Evolutionary conservation across 2,329 filamentous ascomycete genomes (phyloP).

Genomic region (Nemania sp.): DNA sequence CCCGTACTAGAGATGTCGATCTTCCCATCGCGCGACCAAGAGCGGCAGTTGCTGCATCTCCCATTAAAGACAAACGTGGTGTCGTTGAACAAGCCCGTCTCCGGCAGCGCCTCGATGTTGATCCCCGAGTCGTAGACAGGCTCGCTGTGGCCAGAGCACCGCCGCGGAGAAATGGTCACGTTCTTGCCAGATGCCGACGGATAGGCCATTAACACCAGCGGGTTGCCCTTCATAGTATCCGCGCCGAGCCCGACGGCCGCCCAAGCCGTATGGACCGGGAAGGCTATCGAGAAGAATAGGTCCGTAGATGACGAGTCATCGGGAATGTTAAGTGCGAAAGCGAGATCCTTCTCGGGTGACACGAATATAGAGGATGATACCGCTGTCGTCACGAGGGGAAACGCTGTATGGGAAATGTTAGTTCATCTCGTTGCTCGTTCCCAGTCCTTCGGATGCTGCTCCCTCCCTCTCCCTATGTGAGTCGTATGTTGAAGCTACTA

Average conservation of each 20-base stretch:
- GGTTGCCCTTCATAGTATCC: constrained; percentile 52
- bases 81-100: constrained; percentile 53
- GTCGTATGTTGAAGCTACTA: not conserved
- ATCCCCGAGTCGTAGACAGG: constrained; percentile 53
- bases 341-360: constrained; percentile 45
- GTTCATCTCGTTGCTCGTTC: constrained; percentile 1
- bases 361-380: constrained; percentile 37
- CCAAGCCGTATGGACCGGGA: constrained; percentile 53
- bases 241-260: constrained; percentile 60
- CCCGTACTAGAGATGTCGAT: constrained; percentile 55
- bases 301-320: constrained; percentile 58
- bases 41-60: constrained; percentile 57
- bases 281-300: constrained; percentile 59
- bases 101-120: constrained; percentile 49
- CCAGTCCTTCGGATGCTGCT: not conserved
- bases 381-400: constrained; percentile 21
- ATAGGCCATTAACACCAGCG: constrained; percentile 62
- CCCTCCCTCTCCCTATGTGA: no score
- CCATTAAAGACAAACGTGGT: constrained; percentile 54
- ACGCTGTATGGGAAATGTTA: constrained; percentile 1
- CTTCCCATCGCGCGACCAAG: constrained; percentile 46
- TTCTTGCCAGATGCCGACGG: constrained; percentile 50
- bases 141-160: constrained; percentile 56
- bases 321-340: constrained; percentile 74
- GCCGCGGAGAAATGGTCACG: constrained; percentile 61